phyloP scores from a whole-genome alignment of 345 rosid genomes.

The Kandelia obovata region DNA sequence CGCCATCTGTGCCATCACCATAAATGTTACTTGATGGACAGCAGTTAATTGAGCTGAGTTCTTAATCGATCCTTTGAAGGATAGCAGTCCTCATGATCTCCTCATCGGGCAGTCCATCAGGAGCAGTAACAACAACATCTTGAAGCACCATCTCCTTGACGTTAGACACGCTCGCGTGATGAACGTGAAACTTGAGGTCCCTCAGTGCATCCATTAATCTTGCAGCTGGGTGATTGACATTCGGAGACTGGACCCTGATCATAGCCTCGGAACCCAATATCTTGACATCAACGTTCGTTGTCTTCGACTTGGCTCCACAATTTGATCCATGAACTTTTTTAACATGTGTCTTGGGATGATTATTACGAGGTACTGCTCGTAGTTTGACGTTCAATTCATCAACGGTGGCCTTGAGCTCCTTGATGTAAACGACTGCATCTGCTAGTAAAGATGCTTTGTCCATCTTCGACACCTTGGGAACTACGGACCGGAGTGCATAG shows the following conservation, averaged over 20 bases:
- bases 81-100: conserved; percentile 34
- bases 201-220: conserved; percentile 44
- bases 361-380: neutral
- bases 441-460: conserved; percentile 79
- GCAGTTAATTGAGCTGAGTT: neutral
- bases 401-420: conserved; percentile 51
- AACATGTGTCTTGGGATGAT: conserved; percentile 5
- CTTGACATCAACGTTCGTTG: conserved; percentile 48
- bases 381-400: conserved; percentile 45
- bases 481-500: conserved; percentile 73
- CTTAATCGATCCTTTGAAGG: conserved; percentile 17
- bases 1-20: too few relatives aligned
- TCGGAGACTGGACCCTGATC: conserved; percentile 40
- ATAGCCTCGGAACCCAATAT: conserved; percentile 48
- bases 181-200: conserved; percentile 41
- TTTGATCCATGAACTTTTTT: conserved; percentile 2
- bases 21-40: too few relatives aligned
- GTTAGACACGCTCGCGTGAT: conserved; percentile 45
- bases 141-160: conserved; percentile 43
- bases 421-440: conserved; percentile 67
- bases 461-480: conserved; percentile 87
- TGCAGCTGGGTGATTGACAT: conserved; percentile 44
- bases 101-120: conserved; percentile 24
- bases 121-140: conserved; percentile 42
- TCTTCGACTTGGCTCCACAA: neutral